A percentile compares a stretch with the other conserved stretches of the same genome.
phyloP scores from a whole-genome alignment of 78 protist species.

The Guillardia theta region DNA sequence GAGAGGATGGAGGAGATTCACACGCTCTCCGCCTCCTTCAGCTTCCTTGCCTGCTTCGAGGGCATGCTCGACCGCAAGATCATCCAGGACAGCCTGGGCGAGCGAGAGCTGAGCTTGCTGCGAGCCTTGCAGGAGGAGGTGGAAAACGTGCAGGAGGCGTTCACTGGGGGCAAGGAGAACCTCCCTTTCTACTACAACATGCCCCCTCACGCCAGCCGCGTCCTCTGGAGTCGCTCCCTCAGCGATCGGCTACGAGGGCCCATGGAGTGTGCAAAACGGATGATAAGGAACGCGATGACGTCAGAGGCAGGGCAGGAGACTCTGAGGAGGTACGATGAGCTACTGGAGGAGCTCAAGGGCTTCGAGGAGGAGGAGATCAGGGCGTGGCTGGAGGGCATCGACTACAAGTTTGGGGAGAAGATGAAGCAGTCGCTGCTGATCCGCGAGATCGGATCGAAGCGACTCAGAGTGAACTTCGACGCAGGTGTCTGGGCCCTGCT shows the following conservation, averaged over 20 bases:
- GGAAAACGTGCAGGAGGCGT: neutral
- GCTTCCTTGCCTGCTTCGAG: neutral
- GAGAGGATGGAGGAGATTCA: neutral
- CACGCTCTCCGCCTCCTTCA: neutral
- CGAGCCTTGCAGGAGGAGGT: neutral
- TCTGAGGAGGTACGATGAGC: neutral
- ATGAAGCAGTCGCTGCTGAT: slow-evolving; percentile 16
- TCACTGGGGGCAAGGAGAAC: neutral
- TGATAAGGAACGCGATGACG: neutral
- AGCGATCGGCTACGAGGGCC: neutral
- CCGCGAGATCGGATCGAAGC: neutral
- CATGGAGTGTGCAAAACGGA: neutral
- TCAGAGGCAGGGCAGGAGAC: neutral
- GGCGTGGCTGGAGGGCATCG: neutral
- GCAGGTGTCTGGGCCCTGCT: neutral
- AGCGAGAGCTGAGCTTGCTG: neutral
- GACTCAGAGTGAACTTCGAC: neutral
- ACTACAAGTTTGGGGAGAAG: neutral
- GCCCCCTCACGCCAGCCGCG: neutral
- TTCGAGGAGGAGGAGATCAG: neutral
- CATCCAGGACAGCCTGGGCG: neutral
- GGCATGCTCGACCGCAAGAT: slow-evolving; percentile 29
- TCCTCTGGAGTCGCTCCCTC: neutral
- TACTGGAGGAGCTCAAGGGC: neutral
- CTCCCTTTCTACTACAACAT: neutral